Base-by-base conservation (phyloP, 2,329 filamentous ascomycete genomes). In the Hypoxylon sp. region DNA sequence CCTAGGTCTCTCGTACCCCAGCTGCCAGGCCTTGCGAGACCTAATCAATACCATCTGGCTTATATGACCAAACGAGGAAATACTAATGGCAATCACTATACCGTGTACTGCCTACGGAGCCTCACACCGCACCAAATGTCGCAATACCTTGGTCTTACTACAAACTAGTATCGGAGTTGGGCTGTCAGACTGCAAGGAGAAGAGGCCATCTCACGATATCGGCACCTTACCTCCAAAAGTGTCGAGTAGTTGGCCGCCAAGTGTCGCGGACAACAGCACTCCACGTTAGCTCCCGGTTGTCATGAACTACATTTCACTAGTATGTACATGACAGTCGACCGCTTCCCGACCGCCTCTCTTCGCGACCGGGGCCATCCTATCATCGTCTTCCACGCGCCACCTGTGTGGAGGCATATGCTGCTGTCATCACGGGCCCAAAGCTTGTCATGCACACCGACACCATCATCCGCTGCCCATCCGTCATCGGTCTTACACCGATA, bases 241-340 rank as follows among this genome's bases (percentile, higher is more conserved):
- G 21, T 27, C n/a, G n/a, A n/a, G n/a, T 40, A 48, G 46, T 21
- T 11, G 17, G 24, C 51, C 48, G 37, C 48, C 48, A 62, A 50
- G 61, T 64, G 61, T 64, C 58, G 46, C 58, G 52, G 58, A 50
- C 58, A 23, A 59, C 35, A 58, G 27, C 24, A 40, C 38, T 57
- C 51, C 61, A 64, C 61, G 61, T 62, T 50, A 46, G 33, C 45
- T 35, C 53, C 21, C 6, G 35, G 47, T 56, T 23, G 27, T 23
- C 48, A 57, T 27, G 15, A 10, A 47, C 43, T 35, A 33, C 35
- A 26, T 15, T 48, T 43, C 33, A 40, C n/a, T n/a, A n/a, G n/a
- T n/a, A n/a, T n/a, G n/a, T n/a, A n/a, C n/a, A n/a, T n/a, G n/a
- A n/a, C n/a, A n/a, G n/a, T n/a, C n/a, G 1, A 24, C 55, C 11